Evolutionary conservation across 2,329 filamentous ascomycete species (phyloP), one percentile per base, ranked within the genome.

Genomic region (Cryphonectria radicalis): DNA sequence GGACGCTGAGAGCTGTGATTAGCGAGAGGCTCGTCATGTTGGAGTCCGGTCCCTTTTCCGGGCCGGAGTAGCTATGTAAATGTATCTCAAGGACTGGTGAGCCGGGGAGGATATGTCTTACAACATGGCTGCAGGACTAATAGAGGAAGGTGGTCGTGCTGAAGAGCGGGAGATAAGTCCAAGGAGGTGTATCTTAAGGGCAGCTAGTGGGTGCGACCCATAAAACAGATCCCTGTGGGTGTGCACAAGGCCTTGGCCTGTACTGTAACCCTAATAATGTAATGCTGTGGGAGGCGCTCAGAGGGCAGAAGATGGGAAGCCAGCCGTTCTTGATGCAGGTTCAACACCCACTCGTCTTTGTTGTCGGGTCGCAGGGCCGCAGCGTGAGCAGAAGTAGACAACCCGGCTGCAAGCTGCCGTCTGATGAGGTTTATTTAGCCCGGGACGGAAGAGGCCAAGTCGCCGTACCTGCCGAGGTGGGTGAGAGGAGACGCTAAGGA

Each of bases 1-100:
- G 88, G 76, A 97, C 94, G 82, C 93, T 94, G 78, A 74, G 69
- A 74, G 75, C 67, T 32, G 66, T 70, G 42, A 73, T 72, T 66
- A 62, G 63, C 71, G 64, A 73, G 22, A 72, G 73, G 74, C 74
- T 73, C 63, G 59, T 46, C 70, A 71, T 73, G 50, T 42, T 70
- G 59, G 35, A 66, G 19, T 4, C 42, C 37, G 6, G 6, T 22
- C 43, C 43, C 43, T 22, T 46, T 46, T 28, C 14, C 14, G 50
- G 6, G 25, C 42, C 40, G 42, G n/a, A 50, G 63, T 6, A 37
- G 13, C 19, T 63, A 37, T 37, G 5, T 57, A 53, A 53, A 43
- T 65, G 28, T 14, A n/a, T 42, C n/a, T 11, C 19, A 55, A 28
- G 37, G n/a, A 40, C 7, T 19, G 22, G 46, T 22, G 6, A 10